Conservation (phyloP, 2,329 filamentous ascomycete species). For the Paramyrothecium sp. region DNA sequence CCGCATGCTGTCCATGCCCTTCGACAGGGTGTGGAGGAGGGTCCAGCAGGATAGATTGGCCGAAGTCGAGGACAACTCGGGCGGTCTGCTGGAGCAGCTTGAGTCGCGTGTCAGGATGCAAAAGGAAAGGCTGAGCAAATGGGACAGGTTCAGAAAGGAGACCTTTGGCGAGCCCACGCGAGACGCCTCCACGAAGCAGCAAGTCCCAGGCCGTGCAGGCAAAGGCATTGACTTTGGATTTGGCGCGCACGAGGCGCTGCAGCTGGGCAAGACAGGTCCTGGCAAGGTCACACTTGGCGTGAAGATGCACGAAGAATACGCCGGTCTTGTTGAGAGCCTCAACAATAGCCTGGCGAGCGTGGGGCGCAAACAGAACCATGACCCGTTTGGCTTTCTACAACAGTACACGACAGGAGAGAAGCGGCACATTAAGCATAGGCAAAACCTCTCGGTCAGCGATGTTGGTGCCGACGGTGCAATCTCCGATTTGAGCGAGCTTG, state of each 20-base stretch:
- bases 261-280: conserved; percentile 33
- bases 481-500: conserved; percentile 53
- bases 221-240: conserved; percentile 55
- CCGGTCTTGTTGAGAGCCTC: conserved; percentile 39
- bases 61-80: conserved; percentile 51
- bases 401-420: conserved; percentile 4
- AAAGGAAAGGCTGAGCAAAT: conserved; percentile 65
- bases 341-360: conserved; percentile 36
- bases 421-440: background rate
- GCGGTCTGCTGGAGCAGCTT: conserved; percentile 67
- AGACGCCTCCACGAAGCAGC: conserved; percentile 19
- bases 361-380: conserved; percentile 11
- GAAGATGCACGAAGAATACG: conserved; percentile 40
- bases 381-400: conserved; percentile 18
- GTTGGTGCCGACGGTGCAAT: conserved; percentile 17
- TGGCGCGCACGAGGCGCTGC: conserved; percentile 47
- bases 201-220: conserved; percentile 16
- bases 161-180: conserved; percentile 35
- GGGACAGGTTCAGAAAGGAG: conserved; percentile 64
- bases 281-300: conserved; percentile 19
- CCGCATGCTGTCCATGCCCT: conserved; percentile 63
- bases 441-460: background rate
- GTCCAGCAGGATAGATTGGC: conserved; percentile 58
- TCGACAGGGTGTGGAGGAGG: conserved; percentile 69
- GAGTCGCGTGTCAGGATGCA: conserved; percentile 67